Evolutionary conservation across 2,329 filamentous ascomycete species (phyloP), one percentile per base, ranked within the genome.

Genomic region (Colletotrichum lupini): DNA sequence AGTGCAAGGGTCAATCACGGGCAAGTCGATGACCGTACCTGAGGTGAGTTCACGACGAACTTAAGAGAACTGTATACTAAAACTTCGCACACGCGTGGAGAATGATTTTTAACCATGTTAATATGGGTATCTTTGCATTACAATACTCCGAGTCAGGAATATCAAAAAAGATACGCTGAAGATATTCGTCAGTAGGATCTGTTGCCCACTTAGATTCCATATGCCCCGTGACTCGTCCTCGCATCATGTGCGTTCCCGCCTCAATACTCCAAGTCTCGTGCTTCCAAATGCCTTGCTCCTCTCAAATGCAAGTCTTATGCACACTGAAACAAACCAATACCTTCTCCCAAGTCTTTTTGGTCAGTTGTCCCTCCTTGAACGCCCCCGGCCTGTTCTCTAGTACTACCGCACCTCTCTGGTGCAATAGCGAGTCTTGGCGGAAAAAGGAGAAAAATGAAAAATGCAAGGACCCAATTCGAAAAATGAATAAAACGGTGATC

Each of bases 191-290:
- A 56, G 35, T 24, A 28, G 59, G 59, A 60, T 55, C 30, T 6
- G n/a, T 12, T 56, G n/a, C 46, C 53, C 30, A 49, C 46, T 22
- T 46, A 22, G 28, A 42, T 69, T 70, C 42, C 42, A 49, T n/a
- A 49, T 49, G 42, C 67, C 32, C 60, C 60, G 46, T 60, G 1
- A 52, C 42, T 57, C 66, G 35, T 65, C 60, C 32, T 52, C 55
- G 37, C 52, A 42, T 49, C 60, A 26, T 61, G 56, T 61, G 60
- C 59, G 42, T 61, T 73, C 35, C 46, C 26, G 32, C 35, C 52
- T 56, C 46, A 65, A 49, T 57, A 73, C 67, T 61, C 70, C 70
- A 52, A n/a, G 35, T 60, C 70, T 59, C 53, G 14, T 37, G 55
- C 67, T 60, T 70, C 46, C 60, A 55, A 26, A 57, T 73, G 67